A percentile compares a stretch with the other conserved stretches of the same genome.
Conservation (phyloP, 2,329 filamentous ascomycete species). For the Daldinia eschscholtzii region DNA sequence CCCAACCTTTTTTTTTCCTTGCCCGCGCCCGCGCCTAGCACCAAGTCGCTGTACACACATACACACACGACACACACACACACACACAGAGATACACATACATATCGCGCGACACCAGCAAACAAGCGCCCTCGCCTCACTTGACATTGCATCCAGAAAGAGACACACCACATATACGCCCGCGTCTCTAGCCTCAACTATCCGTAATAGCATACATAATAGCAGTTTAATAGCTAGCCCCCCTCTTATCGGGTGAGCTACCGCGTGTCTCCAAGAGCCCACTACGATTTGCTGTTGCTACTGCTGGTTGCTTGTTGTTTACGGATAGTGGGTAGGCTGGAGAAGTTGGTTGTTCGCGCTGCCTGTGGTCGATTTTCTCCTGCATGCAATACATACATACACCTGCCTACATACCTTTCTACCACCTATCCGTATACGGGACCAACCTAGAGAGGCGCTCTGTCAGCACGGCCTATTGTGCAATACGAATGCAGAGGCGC, state of each 20-base stretch:
- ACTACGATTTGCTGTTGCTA: constrained; percentile 4
- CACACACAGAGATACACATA: constrained; percentile 5
- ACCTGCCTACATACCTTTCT: constrained; percentile 4
- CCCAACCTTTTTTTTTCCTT: constrained; percentile 18
- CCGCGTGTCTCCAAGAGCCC: constrained; percentile 21
- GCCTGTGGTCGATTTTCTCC: constrained; percentile 34
- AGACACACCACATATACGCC: constrained; percentile 6
- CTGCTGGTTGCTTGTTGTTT: constrained; percentile 7
- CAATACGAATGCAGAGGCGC: constrained; percentile 40
- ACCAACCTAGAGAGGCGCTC: constrained; percentile 23
- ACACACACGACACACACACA: neutral
- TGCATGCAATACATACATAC: constrained; percentile 33
- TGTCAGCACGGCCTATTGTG: constrained; percentile 37
- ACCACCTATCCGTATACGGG: constrained; percentile 26
- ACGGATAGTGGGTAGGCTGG: constrained; percentile 13
- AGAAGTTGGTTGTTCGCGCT: neutral
- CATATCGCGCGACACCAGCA: constrained; percentile 39
- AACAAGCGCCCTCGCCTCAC: constrained; percentile 33
- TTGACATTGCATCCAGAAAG: constrained; percentile 16
- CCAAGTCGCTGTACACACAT: constrained; percentile 16
- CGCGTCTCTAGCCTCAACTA: constrained; percentile 25
- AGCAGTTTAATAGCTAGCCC: neutral
- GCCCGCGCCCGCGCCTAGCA: constrained; percentile 8
- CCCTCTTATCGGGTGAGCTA: constrained; percentile 8
- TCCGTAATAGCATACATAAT: neutral